A percentile compares a stretch with the other conserved stretches of the same genome.
These are phyloP conservation scores for Phytopythium chamaehyphon DNA, from an alignment of 352 stramenopile species.

Conservation along the genomic window DNA sequence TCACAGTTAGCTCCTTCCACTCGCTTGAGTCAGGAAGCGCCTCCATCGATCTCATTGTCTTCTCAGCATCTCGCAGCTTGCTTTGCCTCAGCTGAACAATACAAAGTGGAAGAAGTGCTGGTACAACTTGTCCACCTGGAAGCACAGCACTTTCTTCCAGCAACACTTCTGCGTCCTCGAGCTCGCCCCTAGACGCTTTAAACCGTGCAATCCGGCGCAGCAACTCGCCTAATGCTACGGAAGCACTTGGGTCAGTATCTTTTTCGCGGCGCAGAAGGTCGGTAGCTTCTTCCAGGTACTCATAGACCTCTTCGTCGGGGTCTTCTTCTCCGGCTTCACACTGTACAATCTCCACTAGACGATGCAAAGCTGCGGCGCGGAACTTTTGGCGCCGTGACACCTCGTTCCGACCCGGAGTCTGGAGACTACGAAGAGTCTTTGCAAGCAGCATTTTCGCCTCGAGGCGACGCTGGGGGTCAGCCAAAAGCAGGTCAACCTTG, in stretches of 20 bases:
- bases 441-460: conserved; percentile 24
- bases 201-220: conserved; percentile 27
- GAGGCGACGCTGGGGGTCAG: neutral
- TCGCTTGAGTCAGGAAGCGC: conserved; percentile 19
- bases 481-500: conserved; percentile 35
- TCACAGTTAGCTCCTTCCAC: conserved; percentile 31
- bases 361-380: conserved; percentile 11
- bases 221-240: conserved; percentile 13
- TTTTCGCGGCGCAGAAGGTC: conserved; percentile 17
- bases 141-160: conserved; percentile 28
- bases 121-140: conserved; percentile 22
- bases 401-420: conserved; percentile 15
- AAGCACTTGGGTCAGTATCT: conserved; percentile 6
- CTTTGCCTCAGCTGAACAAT: conserved; percentile 49
- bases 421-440: conserved; percentile 21
- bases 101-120: conserved; percentile 50
- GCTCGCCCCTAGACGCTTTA: conserved; percentile 20
- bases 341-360: conserved; percentile 23
- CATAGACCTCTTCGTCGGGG: conserved; percentile 19
- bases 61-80: conserved; percentile 21
- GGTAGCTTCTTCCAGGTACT: conserved; percentile 24
- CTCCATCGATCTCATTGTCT: conserved; percentile 44
- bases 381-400: conserved; percentile 19
- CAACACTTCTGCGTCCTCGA: conserved; percentile 23
- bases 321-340: conserved; percentile 14